Evolutionary conservation across 108 stramenopile genomes (phyloP).

Genomic region (Skeletonema marinoi): DNA sequence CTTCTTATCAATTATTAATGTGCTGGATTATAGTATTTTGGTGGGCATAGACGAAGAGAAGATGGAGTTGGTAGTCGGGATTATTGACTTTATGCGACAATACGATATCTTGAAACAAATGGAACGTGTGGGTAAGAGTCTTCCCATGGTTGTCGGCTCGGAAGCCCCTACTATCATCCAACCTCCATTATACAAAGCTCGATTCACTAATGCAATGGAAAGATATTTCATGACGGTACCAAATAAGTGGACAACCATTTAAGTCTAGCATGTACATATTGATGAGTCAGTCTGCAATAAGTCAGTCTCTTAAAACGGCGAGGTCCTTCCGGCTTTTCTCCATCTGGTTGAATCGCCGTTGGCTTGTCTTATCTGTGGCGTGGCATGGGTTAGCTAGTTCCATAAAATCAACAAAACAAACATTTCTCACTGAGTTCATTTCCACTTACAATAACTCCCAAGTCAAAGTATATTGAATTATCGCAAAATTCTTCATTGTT

Average conservation of each 20-base stretch:
- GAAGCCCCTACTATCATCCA: slow-evolving; percentile 98
- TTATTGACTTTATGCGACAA: slow-evolving; percentile 98
- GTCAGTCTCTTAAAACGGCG: neutral
- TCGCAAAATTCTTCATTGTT: neutral
- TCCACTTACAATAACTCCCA: neutral
- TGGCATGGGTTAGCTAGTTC: neutral
- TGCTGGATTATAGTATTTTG: slow-evolving; percentile 96
- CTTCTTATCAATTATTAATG: slow-evolving; percentile 95
- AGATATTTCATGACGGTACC: slow-evolving; percentile 97
- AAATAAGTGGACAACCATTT: slow-evolving; percentile 93
- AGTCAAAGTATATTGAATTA: neutral
- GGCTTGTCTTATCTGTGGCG: neutral
- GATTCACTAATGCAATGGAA: slow-evolving; percentile 96
- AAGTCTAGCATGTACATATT: neutral
- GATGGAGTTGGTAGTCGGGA: slow-evolving; percentile 95
- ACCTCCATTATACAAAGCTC: slow-evolving; percentile 93
- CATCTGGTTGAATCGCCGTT: slow-evolving; percentile 6
- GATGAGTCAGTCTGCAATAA: neutral
- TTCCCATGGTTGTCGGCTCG: slow-evolving; percentile 97
- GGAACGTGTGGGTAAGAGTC: slow-evolving; percentile 93
- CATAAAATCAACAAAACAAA: neutral
- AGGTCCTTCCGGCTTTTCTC: slow-evolving; percentile 1
- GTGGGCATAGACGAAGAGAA: slow-evolving; percentile 94
- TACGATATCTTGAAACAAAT: slow-evolving; percentile 98
- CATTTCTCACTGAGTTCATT: neutral